Evolutionary conservation across 208 protist genomes (phyloP).

Genomic region (Wallacemonas sp.): DNA sequence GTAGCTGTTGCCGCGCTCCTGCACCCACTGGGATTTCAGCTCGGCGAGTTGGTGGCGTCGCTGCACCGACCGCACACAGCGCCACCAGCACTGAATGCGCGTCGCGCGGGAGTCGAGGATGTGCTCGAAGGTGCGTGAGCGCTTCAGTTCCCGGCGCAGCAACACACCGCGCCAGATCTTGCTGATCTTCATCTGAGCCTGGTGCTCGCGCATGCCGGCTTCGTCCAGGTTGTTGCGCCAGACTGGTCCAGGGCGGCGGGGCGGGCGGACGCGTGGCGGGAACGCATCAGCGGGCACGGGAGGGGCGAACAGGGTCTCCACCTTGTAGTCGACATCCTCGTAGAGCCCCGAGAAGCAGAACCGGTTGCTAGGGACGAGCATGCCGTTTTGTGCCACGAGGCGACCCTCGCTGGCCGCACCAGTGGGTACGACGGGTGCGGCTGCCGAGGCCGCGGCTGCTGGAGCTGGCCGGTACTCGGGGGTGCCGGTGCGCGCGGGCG

Average conservation of each 20-base stretch:
- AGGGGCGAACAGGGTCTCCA: constrained; percentile 60
- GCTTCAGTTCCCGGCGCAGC: constrained; percentile 55
- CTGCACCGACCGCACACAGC: constrained; percentile 35
- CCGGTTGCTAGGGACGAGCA: constrained; percentile 7
- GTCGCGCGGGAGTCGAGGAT: constrained; percentile 50
- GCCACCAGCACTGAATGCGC: constrained; percentile 86
- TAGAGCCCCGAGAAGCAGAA: constrained; percentile 41
- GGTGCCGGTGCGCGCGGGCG: not conserved
- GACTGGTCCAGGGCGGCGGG: constrained; percentile 29
- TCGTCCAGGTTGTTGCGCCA: constrained; percentile 55
- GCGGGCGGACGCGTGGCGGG: constrained; percentile 51
- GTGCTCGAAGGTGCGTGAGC: constrained; percentile 34
- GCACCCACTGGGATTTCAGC: constrained; percentile 47
- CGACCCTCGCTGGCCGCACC: not conserved
- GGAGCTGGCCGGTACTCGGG: not conserved
- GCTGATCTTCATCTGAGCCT: constrained; percentile 61
- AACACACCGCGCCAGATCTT: constrained; percentile 79
- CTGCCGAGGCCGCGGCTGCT: not conserved
- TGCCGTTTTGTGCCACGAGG: not conserved
- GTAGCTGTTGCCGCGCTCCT: constrained; percentile 40
- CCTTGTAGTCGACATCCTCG: constrained; percentile 63
- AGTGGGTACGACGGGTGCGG: not conserved
- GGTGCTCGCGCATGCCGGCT: constrained; percentile 58
- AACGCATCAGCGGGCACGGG: constrained; percentile 62
- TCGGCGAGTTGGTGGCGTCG: constrained; percentile 23